These are phyloP conservation scores for Singerocomus inundabilis DNA, from an alignment of 1,284 basidiomycete genomes.

Conservation along the genomic window DNA sequence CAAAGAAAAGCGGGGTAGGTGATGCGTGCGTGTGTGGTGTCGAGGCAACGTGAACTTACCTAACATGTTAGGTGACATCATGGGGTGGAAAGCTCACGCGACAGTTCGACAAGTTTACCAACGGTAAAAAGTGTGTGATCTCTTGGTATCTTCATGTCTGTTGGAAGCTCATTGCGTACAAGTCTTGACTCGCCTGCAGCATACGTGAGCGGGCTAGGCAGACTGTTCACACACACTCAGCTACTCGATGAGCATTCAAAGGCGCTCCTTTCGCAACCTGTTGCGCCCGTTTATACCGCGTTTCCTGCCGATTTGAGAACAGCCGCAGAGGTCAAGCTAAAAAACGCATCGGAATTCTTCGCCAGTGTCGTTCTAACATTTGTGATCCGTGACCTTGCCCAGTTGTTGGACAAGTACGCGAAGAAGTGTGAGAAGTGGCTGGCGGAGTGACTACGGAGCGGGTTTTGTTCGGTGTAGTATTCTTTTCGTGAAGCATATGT, in stretches of 20 bases:
- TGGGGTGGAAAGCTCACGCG: conserved; percentile 84
- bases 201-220: conserved; percentile 79
- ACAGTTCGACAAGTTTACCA: conserved; percentile 88
- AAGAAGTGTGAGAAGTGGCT: conserved; percentile 90
- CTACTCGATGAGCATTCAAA: conserved; percentile 86
- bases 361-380: conserved; percentile 88
- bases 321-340: conserved; percentile 73
- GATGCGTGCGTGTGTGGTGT: not conserved
- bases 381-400: conserved; percentile 82
- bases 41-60: conserved; percentile 12
- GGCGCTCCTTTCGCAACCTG: conserved; percentile 62
- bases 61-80: conserved; percentile 45
- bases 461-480: conserved; percentile 31
- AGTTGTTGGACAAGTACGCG: conserved; percentile 87
- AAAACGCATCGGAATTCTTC: conserved; percentile 86
- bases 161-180: conserved; percentile 14
- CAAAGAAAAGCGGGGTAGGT: conserved; percentile 74
- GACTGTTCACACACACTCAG: conserved; percentile 75
- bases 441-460: conserved; percentile 52
- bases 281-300: conserved; percentile 68
- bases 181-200: conserved; percentile 86
- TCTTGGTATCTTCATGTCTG: conserved; percentile 6
- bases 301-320: conserved; percentile 64
- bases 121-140: conserved; percentile 77
- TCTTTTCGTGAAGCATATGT: conserved; percentile 34